A percentile compares a stretch with the other conserved stretches of the same genome.
These are phyloP conservation scores for Phanerodontia chrysosporium DNA, from an alignment of 768 basidiomycete species.

Conservation along the genomic window DNA sequence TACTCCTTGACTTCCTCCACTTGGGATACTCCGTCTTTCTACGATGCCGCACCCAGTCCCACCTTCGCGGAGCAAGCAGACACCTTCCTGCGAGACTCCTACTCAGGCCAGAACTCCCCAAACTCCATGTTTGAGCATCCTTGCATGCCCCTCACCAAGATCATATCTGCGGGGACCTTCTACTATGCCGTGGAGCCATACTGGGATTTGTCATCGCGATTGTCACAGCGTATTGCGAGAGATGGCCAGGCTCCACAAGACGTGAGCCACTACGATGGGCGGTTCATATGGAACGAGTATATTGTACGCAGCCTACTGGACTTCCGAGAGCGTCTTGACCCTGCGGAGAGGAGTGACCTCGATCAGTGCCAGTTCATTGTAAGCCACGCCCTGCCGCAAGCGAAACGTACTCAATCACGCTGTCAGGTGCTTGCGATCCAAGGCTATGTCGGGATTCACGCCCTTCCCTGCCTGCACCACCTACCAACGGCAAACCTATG, in stretches of 20 bases:
- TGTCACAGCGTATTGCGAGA: constrained; percentile 57
- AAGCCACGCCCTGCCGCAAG: constrained; percentile 25
- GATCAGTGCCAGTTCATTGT: constrained; percentile 86
- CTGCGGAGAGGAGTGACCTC: constrained; percentile 63
- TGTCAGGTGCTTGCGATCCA: constrained; percentile 83
- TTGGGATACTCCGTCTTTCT: constrained; percentile 72
- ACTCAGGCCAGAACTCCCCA: constrained; percentile 35
- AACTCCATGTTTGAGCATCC: constrained; percentile 78
- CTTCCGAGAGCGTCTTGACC: constrained; percentile 77
- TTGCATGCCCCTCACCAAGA: constrained; percentile 84
- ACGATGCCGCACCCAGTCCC: constrained; percentile 51
- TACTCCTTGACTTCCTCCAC: constrained; percentile 77
- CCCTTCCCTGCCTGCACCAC: constrained; percentile 74
- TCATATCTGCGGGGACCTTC: constrained; percentile 87
- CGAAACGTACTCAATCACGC: constrained; percentile 6
- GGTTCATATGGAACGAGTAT: constrained; percentile 95
- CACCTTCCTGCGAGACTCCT: constrained; percentile 40
- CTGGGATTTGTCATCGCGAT: constrained; percentile 88
- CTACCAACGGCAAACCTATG: constrained; percentile 65
- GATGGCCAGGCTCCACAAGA: constrained; percentile 33
- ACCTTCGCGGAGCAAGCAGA: constrained; percentile 54
- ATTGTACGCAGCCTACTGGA: constrained; percentile 83
- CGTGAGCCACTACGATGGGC: constrained; percentile 65
- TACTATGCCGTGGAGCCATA: constrained; percentile 81
- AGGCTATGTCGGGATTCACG: constrained; percentile 85